Evolutionary conservation across 441 rosid genomes (phyloP).

Genomic region (Gossypium laxum): DNA sequence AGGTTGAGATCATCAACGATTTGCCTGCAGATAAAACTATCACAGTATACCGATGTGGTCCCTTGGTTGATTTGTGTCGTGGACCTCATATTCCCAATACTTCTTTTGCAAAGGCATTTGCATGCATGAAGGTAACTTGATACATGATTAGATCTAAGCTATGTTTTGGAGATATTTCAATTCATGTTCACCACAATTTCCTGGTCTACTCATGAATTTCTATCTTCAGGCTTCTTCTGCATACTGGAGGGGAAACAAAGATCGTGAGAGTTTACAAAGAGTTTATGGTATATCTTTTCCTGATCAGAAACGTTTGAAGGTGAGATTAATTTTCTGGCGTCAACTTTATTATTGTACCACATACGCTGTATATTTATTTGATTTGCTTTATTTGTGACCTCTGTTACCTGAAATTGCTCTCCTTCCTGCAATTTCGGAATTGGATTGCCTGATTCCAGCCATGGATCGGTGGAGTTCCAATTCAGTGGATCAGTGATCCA

Average conservation of each 20-base stretch:
- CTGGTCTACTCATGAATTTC: constrained; percentile 10
- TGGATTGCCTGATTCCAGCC: no score
- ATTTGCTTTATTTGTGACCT: neutral
- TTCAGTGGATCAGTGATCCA: no score
- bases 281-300: constrained; percentile 96
- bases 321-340: constrained; percentile 12
- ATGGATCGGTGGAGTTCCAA: no score
- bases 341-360: neutral
- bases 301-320: constrained; percentile 79
- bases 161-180: constrained; percentile 18
- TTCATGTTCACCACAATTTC: constrained; percentile 8
- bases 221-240: constrained; percentile 83
- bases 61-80: constrained; percentile 27
- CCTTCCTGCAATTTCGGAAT: no score
- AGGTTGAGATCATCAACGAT: constrained; percentile 83
- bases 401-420: no score
- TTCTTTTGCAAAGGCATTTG: constrained; percentile 85
- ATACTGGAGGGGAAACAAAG: constrained; percentile 83
- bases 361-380: constrained; percentile 1
- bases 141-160: constrained; percentile 2
- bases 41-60: constrained; percentile 94
- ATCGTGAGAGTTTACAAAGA: constrained; percentile 90
- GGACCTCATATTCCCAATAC: constrained; percentile 97
- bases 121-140: constrained; percentile 67
- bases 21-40: constrained; percentile 82